These are phyloP conservation scores for Datura wrightii DNA, from an alignment of 257 asterid genomes.

Conservation along the genomic window DNA sequence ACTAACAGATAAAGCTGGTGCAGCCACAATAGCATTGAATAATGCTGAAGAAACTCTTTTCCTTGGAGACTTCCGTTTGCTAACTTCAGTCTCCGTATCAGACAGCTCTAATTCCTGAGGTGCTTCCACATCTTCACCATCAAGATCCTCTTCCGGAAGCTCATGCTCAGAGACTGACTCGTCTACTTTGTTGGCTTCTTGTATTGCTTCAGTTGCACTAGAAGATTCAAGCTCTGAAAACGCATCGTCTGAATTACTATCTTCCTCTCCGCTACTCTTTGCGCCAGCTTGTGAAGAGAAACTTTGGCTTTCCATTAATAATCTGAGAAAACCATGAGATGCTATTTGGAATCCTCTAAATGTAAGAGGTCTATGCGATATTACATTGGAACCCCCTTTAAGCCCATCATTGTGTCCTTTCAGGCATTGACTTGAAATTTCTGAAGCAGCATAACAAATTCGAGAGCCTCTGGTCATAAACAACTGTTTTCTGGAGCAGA, in stretches of 20 bases:
- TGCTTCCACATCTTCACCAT: conserved; percentile 34
- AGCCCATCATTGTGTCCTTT: conserved; percentile 42
- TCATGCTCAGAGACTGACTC: conserved; percentile 53
- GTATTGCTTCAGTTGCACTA: conserved; percentile 29
- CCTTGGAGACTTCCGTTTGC: conserved; percentile 36
- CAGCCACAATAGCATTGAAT: conserved; percentile 57
- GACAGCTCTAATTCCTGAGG: conserved; percentile 37
- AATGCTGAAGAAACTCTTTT: conserved; percentile 41
- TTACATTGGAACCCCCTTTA: conserved; percentile 38
- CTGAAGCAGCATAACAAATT: conserved; percentile 41
- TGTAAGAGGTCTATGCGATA: conserved; percentile 36
- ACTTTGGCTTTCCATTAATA: conserved; percentile 38
- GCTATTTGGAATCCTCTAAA: conserved; percentile 45
- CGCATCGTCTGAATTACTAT: conserved; percentile 43
- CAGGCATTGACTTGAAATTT: conserved; percentile 40
- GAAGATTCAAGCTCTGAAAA: conserved; percentile 60
- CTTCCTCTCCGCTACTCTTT: conserved; percentile 57
- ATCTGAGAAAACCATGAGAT: conserved; percentile 38
- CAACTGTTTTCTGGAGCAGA: conserved; percentile 58
- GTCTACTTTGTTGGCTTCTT: conserved; percentile 42
- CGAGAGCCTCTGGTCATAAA: conserved; percentile 41
- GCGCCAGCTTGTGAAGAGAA: conserved; percentile 64
- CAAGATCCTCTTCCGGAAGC: conserved; percentile 52
- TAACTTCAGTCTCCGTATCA: conserved; percentile 44
- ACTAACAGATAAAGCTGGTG: conserved; percentile 44